Evolutionary conservation across 164 flowering plant species (phyloP).

Genomic region (Amborella trichopoda): DNA sequence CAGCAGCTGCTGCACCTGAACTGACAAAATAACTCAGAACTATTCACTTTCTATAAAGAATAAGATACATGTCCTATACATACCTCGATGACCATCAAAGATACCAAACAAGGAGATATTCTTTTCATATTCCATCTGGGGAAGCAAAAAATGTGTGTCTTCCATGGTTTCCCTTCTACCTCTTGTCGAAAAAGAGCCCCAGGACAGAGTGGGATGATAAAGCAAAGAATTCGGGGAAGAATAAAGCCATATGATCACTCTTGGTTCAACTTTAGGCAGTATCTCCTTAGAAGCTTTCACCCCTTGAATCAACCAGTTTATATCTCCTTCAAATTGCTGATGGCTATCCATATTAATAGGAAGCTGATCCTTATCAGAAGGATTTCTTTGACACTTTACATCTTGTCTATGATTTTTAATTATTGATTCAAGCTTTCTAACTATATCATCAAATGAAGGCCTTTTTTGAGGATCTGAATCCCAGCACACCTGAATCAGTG

Average conservation of each 20-base stretch:
- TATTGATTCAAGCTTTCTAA: slow-evolving; percentile 39
- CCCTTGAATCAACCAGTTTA: slow-evolving; percentile 70
- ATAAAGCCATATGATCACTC: slow-evolving; percentile 19
- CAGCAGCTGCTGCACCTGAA: slow-evolving; percentile 96
- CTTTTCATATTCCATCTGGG: slow-evolving; percentile 39
- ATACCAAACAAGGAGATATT: slow-evolving; percentile 70
- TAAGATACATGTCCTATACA: neutral
- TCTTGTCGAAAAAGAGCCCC: slow-evolving; percentile 84
- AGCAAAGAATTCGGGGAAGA: slow-evolving; percentile 18
- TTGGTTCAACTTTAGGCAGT: slow-evolving; percentile 14
- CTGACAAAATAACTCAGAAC: neutral
- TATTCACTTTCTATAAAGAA: neutral
- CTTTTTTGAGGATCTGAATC: slow-evolving; percentile 55
- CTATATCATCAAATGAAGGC: slow-evolving; percentile 68
- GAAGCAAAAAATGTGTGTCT: slow-evolving; percentile 81
- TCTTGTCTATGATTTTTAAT: slow-evolving; percentile 15
- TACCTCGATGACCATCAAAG: slow-evolving; percentile 98
- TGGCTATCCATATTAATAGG: slow-evolving; percentile 9
- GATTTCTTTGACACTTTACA: slow-evolving; percentile 13
- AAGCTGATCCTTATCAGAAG: slow-evolving; percentile 14
- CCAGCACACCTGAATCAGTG: slow-evolving; percentile 79
- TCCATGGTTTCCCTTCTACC: slow-evolving; percentile 96
- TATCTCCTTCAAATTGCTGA: slow-evolving; percentile 24
- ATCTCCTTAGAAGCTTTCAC: slow-evolving; percentile 22
- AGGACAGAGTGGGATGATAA: slow-evolving; percentile 59